Percentiles rank a stretch among this genome's conserved stretches.
Evolutionary conservation across 2,329 filamentous ascomycete species (phyloP).

Genomic region (Fusarium torulosum): DNA sequence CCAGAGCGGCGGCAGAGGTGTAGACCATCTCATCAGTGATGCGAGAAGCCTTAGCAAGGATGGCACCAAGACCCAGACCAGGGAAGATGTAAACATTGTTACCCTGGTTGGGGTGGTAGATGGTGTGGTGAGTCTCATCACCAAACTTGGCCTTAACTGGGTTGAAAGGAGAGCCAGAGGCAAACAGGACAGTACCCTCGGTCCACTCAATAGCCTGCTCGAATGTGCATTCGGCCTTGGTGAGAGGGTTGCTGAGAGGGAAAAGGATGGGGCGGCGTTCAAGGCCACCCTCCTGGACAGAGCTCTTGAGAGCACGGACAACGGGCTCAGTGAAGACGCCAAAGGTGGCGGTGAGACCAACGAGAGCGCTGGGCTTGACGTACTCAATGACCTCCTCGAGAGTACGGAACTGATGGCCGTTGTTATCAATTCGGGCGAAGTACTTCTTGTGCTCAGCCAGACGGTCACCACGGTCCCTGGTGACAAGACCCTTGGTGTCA

Average conservation of each 20-base stretch:
- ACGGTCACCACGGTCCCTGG: constrained; percentile 90
- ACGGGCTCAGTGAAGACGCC: constrained; percentile 93
- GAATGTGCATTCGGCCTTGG: constrained; percentile 97
- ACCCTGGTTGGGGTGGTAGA: constrained; percentile 84
- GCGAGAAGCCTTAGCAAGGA: constrained; percentile 86
- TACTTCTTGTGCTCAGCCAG: constrained; percentile 90
- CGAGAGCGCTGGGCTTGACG: constrained; percentile 92
- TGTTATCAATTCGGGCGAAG: constrained; percentile 74
- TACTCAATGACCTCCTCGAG: constrained; percentile 94
- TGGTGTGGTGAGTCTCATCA: constrained; percentile 67
- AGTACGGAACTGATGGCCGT: constrained; percentile 77
- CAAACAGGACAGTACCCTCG: constrained; percentile 91
- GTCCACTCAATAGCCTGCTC: constrained; percentile 93
- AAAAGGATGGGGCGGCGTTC: constrained; percentile 92
- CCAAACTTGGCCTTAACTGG: constrained; percentile 74
- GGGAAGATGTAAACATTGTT: constrained; percentile 96
- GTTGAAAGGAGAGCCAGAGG: constrained; percentile 92
- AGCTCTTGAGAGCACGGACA: constrained; percentile 76
- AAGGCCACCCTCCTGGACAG: constrained; percentile 71
- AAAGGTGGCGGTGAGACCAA: constrained; percentile 94
- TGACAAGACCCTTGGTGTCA: constrained; percentile 96
- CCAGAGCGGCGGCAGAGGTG: constrained; percentile 85
- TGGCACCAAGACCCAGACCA: constrained; percentile 92
- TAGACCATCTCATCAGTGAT: constrained; percentile 98
- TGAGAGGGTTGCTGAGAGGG: constrained; percentile 94